Evolutionary conservation across 2,329 filamentous ascomycete genomes (phyloP), one percentile per base, ranked within the genome.

Genomic region (Thyridium curvatum): DNA sequence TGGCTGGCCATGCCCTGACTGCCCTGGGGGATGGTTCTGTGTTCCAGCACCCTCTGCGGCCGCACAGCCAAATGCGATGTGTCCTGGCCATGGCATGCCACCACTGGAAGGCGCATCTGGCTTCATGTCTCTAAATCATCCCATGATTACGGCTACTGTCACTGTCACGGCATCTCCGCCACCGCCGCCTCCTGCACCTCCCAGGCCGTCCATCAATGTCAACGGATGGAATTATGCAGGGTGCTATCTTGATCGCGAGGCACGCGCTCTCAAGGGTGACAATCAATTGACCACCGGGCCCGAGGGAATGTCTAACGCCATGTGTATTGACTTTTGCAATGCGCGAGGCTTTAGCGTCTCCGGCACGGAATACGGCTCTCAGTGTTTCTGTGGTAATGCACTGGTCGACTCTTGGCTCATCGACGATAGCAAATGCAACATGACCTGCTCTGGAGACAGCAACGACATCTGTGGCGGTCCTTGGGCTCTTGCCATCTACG

Each of bases 1-100:
- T 41, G 60, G 60, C 16, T 62, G 60, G 59, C 54, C 59, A 17
- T 63, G 59, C 43, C 55, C 48, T 39, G 51, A 61, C 40, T 63
- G 60, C 37, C 43, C 52, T 31, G 51, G 52, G 14, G 58, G 58
- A n/a, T 62, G 59, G 58, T 63, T 62, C 34, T 62, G 60, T 40
- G 53, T 52, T 15, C 55, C 59, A 14, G 26, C 39, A 10, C 51
- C 53, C 21, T 53, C 53, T 26, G 31, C 41, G 12, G 41, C 34
- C 21, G 21, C 6, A 26, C 21, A 26, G 21, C 21, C 21, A n/a
- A n/a, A n/a, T n/a, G n/a, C n/a, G n/a, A n/a, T n/a, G n/a, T n/a
- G n/a, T n/a, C n/a, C n/a, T n/a, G n/a, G n/a, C n/a, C n/a, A n/a
- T n/a, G n/a, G n/a, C n/a, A n/a, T n/a, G n/a, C n/a, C n/a, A n/a